Base-by-base conservation (phyloP, 2,329 filamentous ascomycete species). In the Stemphylium lycopersici region DNA sequence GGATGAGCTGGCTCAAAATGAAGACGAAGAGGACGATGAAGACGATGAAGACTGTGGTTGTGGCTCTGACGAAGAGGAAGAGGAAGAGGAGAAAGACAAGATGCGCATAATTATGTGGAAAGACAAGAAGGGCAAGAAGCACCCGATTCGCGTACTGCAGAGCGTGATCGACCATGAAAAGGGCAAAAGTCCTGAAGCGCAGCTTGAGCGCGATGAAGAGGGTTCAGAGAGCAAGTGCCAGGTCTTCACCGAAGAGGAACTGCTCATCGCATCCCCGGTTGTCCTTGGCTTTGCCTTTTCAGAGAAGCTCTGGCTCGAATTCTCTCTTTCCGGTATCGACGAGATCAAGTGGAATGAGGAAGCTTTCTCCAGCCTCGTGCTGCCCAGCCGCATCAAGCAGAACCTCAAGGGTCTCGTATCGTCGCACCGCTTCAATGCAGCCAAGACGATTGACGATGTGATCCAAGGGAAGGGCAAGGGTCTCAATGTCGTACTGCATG, bases 271-370 rank as follows among this genome's bases (percentile, higher is more conserved):
- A 2, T 93, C 90, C 2, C 89, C 92, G 0, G 87, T 96, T 0
- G 90, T 96, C 0, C 83, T 96, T 1, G 93, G 92, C 0, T 96
- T 96, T 66, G 86, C 90, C 0, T 96, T 96, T 72, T 86, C 85
- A 1, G 91, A 96, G 75, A 96, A 96, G 76, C 80, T 91, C 8
- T 97, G 92, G 93, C 83, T 96, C 0, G 91, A 96, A 71, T 91
- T 96, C 66, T 87, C 87, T 0, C 87, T 97, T 16, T 90, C 89
- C 0, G 87, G 88, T 0, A 83, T 96, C 58, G 84, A 85, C 39
- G 89, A 96, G 3, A 93, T 96, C 58, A 83, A 87, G 32, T 96
- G 90, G 90, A 93, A 96, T 66, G 85, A 90, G 37, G 83, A 86
- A 12, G 92, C 92, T 0, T 96, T 95, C 75, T 85, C 90, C 43